These are phyloP conservation scores for Metarhizium robertsii DNA, from an alignment of 2,329 filamentous ascomycete genomes.

Conservation along the genomic window DNA sequence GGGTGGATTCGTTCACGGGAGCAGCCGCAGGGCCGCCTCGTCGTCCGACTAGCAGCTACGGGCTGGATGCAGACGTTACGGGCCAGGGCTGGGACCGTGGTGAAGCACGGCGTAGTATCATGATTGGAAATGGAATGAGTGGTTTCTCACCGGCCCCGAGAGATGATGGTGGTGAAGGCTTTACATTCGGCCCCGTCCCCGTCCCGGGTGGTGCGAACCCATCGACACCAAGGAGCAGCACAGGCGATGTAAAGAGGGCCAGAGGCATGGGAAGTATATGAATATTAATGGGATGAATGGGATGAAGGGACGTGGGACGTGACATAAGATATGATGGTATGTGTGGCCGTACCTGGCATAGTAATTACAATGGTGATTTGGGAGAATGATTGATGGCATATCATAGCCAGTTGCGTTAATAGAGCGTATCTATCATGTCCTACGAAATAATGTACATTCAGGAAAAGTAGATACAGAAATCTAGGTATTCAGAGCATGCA, in stretches of 20 bases:
- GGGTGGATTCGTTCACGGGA: constrained; percentile 28
- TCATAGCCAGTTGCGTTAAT: background rate
- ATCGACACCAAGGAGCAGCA: constrained; percentile 1
- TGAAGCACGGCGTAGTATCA: constrained; percentile 43
- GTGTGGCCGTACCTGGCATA: background rate
- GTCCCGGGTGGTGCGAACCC: background rate
- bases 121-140: constrained; percentile 41
- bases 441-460: background rate
- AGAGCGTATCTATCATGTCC: background rate
- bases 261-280: background rate
- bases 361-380: background rate
- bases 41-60: constrained; percentile 47
- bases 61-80: constrained; percentile 42
- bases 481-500: too few species aligned
- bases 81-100: constrained; percentile 40
- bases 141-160: constrained; percentile 45
- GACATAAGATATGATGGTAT: background rate
- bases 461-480: too few species aligned
- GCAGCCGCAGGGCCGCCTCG: constrained; percentile 15
- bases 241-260: constrained; percentile 1
- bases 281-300: background rate
- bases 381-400: background rate
- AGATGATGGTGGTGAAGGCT: background rate
- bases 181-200: background rate
- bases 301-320: background rate